A percentile compares a stretch with the other conserved stretches of the same genome.
Conservation (phyloP, 495 filamentous ascomycete genomes). For the Talaromyces adpressus region DNA sequence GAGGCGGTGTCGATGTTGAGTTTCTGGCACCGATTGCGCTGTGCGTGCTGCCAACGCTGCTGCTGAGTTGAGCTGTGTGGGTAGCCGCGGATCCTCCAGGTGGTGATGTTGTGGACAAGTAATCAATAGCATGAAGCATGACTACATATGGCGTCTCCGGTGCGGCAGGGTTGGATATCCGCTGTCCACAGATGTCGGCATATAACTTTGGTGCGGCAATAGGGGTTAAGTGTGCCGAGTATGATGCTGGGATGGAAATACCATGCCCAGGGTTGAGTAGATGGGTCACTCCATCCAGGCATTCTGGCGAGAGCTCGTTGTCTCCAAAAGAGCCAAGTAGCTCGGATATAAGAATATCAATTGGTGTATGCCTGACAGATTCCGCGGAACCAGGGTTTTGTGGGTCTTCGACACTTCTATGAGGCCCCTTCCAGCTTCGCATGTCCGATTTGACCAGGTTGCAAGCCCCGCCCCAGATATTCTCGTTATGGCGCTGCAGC, state of each 20-base stretch:
- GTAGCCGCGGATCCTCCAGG: slow-evolving; percentile 6
- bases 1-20: slow-evolving; percentile 22
- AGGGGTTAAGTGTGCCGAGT: slow-evolving; percentile 85
- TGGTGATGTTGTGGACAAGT: slow-evolving; percentile 46
- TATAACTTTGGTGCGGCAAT: slow-evolving; percentile 84
- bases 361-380: slow-evolving; percentile 41
- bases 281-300: slow-evolving; percentile 81
- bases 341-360: slow-evolving; percentile 92
- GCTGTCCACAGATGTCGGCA: slow-evolving; percentile 63
- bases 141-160: slow-evolving; percentile 87
- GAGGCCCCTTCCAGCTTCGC: slow-evolving; percentile 82
- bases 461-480: slow-evolving; percentile 65
- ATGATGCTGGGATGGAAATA: slow-evolving; percentile 87
- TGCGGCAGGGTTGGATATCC: slow-evolving; percentile 55
- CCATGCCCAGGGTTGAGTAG: slow-evolving; percentile 71
- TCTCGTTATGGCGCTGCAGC: slow-evolving; percentile 75
- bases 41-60: slow-evolving; percentile 10
- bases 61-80: slow-evolving; percentile 11
- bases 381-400: not conserved
- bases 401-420: slow-evolving; percentile 12
- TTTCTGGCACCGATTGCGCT: slow-evolving; percentile 16
- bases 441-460: slow-evolving; percentile 93
- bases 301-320: slow-evolving; percentile 87
- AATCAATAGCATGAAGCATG: slow-evolving; percentile 84
- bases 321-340: slow-evolving; percentile 89